Base-by-base conservation (phyloP, 2,329 filamentous ascomycete genomes). In the Dothistroma pini region DNA sequence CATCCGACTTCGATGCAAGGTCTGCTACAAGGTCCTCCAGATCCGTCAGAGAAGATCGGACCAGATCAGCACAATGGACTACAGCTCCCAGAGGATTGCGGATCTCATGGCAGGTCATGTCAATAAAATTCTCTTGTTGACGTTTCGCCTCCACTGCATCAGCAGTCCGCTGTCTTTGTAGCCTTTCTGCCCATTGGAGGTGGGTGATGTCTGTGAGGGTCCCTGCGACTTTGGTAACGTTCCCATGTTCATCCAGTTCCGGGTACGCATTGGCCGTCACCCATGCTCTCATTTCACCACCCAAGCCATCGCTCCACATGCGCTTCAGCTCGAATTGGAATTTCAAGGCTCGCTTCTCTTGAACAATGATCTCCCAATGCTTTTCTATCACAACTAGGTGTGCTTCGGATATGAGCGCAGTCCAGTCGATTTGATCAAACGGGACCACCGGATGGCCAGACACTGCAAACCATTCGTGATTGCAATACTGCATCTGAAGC, bases 391-490 rank as follows among this genome's bases (percentile, higher is more conserved):
- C 41, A 10, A 44, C 57, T 2, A 63, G 14, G 34, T 62, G 60
- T 21, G 50, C 55, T 16, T 51, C 41, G 12, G 44, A 31, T 14
- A 67, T 41, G 31, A 58, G 35, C 14, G 77, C 72, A 53, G 77
- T 72, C 72, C 77, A 82, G 0, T 75, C 76, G 65, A 79, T 76
- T 25, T 79, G 74, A 21, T 70, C 72, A 9, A 76, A 69, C 0
- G 69, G 65, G 1, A 79, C 76, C 25, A 75, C 69, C 0, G 69
- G 67, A 44, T 78, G 75, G 0, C 78, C 78, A 0, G 77, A 81
- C 75, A 82, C 78, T 35, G 80, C 77, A 57, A 77, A 82, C 62
- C 78, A 82, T 4, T 76, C 75, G 2, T 53, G 77, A 38, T 82
- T 82, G 57, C 5, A 82, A 64, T 2, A 78, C 70, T 4, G 77